A percentile compares a stretch with the other conserved stretches of the same genome.
Evolutionary conservation across 805 yeast species (phyloP).

Genomic region (Monosporozyma servazzii): DNA sequence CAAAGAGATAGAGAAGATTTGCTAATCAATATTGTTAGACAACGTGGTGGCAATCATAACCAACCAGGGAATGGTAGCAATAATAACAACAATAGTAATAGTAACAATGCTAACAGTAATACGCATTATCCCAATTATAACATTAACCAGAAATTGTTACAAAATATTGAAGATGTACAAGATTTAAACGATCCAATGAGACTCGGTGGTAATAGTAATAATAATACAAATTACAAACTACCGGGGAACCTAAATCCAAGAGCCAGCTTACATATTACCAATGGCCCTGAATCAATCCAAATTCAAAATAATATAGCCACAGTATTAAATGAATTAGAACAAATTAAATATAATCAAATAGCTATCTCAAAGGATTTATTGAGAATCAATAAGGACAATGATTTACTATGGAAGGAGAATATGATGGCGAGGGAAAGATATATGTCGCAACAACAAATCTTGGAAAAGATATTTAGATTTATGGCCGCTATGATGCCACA

Average conservation of each 20-base stretch:
- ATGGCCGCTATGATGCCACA: slow-evolving; percentile 55
- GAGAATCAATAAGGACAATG: slow-evolving; percentile 80
- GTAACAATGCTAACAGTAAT: not conserved
- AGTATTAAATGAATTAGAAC: slow-evolving; percentile 62
- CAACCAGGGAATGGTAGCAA: not conserved
- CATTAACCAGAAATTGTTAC: not conserved
- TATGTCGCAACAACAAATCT: slow-evolving; percentile 74
- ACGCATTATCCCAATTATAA: not conserved
- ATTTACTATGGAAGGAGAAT: slow-evolving; percentile 85
- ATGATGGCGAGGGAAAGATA: slow-evolving; percentile 75
- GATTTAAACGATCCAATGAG: slow-evolving; percentile 4
- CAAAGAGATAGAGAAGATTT: slow-evolving; percentile 71
- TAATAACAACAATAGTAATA: not conserved
- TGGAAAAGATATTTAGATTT: slow-evolving; percentile 80
- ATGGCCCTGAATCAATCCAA: slow-evolving; percentile 5
- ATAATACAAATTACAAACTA: slow-evolving; percentile 1
- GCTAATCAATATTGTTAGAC: slow-evolving; percentile 76
- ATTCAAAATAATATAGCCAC: slow-evolving; percentile 9
- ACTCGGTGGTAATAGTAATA: slow-evolving; percentile 1
- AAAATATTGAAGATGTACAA: slow-evolving; percentile 12
- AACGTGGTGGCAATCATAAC: slow-evolving; percentile 30
- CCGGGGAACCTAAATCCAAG: slow-evolving; percentile 1
- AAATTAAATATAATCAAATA: slow-evolving; percentile 66
- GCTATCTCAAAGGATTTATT: slow-evolving; percentile 77
- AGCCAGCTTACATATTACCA: slow-evolving; percentile 1